Evolutionary conservation across 1,284 basidiomycete genomes (phyloP), one percentile per base, ranked within the genome.

Genomic region (Bjerkandera adusta): DNA sequence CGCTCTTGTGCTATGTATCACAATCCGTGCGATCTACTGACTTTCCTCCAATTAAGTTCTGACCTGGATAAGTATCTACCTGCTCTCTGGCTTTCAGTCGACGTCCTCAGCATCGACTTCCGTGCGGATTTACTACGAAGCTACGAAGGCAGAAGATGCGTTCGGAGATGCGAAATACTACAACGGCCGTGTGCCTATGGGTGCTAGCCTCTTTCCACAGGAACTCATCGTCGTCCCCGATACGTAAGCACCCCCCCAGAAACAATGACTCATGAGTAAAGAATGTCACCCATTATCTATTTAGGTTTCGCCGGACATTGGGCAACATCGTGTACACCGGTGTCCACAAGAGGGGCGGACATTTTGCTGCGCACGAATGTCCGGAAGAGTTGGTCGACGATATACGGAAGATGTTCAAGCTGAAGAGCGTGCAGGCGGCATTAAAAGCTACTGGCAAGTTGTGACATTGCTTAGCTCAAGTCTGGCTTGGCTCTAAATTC

Each of bases 21-120:
- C n/a, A n/a, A n/a, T n/a, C n/a, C n/a, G n/a, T n/a, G n/a, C n/a
- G 16, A 5, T 20, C 21, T 5, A 11, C 18, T n/a, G 26, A n/a
- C 40, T 6, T 18, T 16, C 18, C 12, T 16, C 13, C 26, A 36
- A 22, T 18, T 30, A 29, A 70, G 70, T 71, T 10, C 45, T 72
- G 34, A 66, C 65, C 2, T 71, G 69, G 69, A 52, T 71, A 7
- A 69, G 68, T 3, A 58, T 71, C 10, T 71, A 68, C 55, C 65
- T 61, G 57, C 68, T 69, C 50, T 33, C 41, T 25, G 20, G 26
- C 32, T 25, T 32, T 8, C 41, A 43, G 13, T 70, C 69, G 12
- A 58, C 63, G 5, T 61, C 63, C 0, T 68, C 69, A 0, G 68
- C 71, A 4, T 65, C 66, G 1, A 66, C 68, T 0, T 66, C 67